Evolutionary conservation across 768 basidiomycete species (phyloP).

Genomic region (Leucocoprinus birnbaumii): DNA sequence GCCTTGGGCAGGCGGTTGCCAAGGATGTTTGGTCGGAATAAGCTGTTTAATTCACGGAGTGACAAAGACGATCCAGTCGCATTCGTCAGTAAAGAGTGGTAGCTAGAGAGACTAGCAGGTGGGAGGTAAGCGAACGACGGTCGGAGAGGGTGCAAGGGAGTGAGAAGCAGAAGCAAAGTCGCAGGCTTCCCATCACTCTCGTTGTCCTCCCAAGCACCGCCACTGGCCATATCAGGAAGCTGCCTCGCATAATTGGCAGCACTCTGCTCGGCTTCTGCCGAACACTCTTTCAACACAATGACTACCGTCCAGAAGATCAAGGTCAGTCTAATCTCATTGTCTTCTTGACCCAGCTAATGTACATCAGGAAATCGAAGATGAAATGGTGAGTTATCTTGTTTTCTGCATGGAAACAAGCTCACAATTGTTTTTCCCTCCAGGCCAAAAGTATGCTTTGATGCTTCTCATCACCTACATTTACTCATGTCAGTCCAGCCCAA

Average conservation of each 20-base stretch:
- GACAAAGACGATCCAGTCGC: slow-evolving; percentile 63
- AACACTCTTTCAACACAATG: slow-evolving; percentile 48
- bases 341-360: slow-evolving; percentile 17
- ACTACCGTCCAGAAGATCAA: slow-evolving; percentile 92
- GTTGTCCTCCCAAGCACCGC: slow-evolving; percentile 8
- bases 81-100: slow-evolving; percentile 29
- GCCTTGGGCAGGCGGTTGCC: slow-evolving; percentile 19
- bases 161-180: slow-evolving; percentile 9
- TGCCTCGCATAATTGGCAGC: neutral
- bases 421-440: slow-evolving; percentile 34
- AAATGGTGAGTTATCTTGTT: slow-evolving; percentile 65
- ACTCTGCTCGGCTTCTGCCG: slow-evolving; percentile 34
- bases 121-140: slow-evolving; percentile 7
- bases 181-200: slow-evolving; percentile 9
- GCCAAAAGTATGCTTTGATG: slow-evolving; percentile 65
- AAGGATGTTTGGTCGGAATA: slow-evolving; percentile 21
- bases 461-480: slow-evolving; percentile 3
- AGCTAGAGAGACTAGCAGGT: slow-evolving; percentile 25
- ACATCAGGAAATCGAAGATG: slow-evolving; percentile 88
- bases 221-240: slow-evolving; percentile 12
- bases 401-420: neutral
- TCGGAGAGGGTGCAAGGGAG: slow-evolving; percentile 11
- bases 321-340: slow-evolving; percentile 34
- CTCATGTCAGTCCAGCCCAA: slow-evolving; percentile 58
- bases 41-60: slow-evolving; percentile 19